phyloP scores from a whole-genome alignment of 768 basidiomycete species.

The Boletellus ananiceps region DNA sequence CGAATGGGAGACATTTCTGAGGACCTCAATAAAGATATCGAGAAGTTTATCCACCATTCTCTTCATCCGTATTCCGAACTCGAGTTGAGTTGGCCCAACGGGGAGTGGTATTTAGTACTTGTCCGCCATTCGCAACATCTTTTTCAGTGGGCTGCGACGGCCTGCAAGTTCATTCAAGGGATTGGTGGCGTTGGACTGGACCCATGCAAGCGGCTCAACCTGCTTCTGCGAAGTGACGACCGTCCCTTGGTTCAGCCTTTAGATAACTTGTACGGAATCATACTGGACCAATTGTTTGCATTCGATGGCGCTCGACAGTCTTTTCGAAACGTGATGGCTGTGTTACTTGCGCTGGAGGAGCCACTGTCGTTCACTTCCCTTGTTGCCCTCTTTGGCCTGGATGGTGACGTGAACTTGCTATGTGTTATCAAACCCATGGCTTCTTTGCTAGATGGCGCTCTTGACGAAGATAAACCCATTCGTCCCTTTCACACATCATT shows the following conservation, averaged over 20 bases:
- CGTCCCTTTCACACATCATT: not conserved
- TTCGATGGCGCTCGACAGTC: not conserved
- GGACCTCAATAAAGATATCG: not conserved
- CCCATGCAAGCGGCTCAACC: not conserved
- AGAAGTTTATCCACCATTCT: not conserved
- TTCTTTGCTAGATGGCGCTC: not conserved
- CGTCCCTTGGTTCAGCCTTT: not conserved
- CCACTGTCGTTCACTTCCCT: not conserved
- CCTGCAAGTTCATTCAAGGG: constrained; percentile 14
- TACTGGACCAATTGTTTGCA: not conserved
- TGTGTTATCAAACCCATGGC: not conserved
- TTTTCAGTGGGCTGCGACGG: constrained; percentile 24
- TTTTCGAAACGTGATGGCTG: not conserved
- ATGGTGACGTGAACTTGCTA: not conserved
- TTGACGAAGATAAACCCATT: not conserved
- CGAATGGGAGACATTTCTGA: not conserved
- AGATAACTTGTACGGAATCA: not conserved
- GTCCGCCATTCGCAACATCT: constrained; percentile 12
- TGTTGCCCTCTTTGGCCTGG: not conserved
- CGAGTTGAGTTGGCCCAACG: not conserved
- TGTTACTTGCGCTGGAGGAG: not conserved
- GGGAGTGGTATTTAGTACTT: constrained; percentile 9
- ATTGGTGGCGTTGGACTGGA: not conserved
- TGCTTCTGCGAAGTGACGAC: not conserved
- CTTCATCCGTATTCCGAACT: not conserved